phyloP scores from a whole-genome alignment of 2,329 filamentous ascomycete species.

The Plenodomus biglobosus region DNA sequence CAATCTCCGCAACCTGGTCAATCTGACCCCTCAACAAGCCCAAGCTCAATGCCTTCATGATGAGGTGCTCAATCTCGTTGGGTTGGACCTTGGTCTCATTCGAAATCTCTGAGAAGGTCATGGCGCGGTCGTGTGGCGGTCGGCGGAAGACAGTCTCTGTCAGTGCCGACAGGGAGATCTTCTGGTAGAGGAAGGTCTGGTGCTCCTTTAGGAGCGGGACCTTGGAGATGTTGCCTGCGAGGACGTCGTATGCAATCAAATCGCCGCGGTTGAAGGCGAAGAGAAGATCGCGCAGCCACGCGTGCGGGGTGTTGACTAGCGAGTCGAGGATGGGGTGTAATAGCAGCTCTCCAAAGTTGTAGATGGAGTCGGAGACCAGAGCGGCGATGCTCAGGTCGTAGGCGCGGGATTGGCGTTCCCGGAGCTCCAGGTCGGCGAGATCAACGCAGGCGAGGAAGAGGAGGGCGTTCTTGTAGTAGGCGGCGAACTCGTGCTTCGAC shows the following conservation, averaged over 20 bases:
- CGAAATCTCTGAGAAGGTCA: conserved; percentile 86
- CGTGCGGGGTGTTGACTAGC: conserved; percentile 70
- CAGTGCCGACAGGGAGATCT: conserved; percentile 94
- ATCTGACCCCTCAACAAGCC: conserved; percentile 89
- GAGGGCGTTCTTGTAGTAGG: conserved; percentile 96
- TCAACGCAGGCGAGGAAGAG: conserved; percentile 97
- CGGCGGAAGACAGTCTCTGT: conserved; percentile 96
- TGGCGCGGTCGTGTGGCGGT: conserved; percentile 90
- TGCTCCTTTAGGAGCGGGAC: conserved; percentile 79
- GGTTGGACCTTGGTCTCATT: conserved; percentile 88
- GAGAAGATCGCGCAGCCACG: conserved; percentile 92
- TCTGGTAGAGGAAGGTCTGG: conserved; percentile 84
- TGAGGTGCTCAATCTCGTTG: conserved; percentile 93
- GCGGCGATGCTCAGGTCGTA: conserved; percentile 93
- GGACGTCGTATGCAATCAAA: conserved; percentile 78
- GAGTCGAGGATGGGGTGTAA: conserved; percentile 93
- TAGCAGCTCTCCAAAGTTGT: conserved; percentile 99
- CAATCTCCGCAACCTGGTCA: conserved; percentile 92
- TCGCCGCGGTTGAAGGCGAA: conserved; percentile 98
- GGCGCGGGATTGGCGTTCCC: conserved; percentile 78
- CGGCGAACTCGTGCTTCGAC: conserved; percentile 86
- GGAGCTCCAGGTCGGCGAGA: conserved; percentile 68
- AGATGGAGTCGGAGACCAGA: conserved; percentile 90
- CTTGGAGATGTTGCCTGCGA: conserved; percentile 77
- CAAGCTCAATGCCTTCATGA: conserved; percentile 98